Percentiles rank a stretch among this genome's conserved stretches.
phyloP scores from a whole-genome alignment of 2,329 filamentous ascomycete species.

The Mollisiaceae sp. region DNA sequence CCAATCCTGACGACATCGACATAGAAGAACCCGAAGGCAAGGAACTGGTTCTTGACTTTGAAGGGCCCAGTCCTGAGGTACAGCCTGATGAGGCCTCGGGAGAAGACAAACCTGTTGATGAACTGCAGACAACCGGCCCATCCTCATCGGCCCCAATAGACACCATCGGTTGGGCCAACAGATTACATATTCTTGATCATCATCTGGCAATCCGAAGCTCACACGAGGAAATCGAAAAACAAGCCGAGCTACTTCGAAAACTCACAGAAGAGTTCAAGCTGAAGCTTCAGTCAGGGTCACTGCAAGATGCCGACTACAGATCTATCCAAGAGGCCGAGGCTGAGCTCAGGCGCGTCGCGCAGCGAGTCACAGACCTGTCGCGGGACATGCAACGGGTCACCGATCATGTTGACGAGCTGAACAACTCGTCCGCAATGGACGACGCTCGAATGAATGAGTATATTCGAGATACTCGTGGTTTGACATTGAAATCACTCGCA shows the following conservation, averaged over 20 bases:
- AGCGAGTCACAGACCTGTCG: slow-evolving; percentile 20
- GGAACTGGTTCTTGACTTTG: slow-evolving; percentile 36
- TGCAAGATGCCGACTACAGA: slow-evolving; percentile 16
- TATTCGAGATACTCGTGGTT: slow-evolving; percentile 60
- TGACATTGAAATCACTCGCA: slow-evolving; percentile 59
- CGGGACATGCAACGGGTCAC: slow-evolving; percentile 22
- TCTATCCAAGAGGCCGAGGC: slow-evolving; percentile 14
- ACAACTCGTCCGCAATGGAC: background rate
- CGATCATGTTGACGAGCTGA: slow-evolving; percentile 20
- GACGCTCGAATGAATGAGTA: slow-evolving; percentile 51
- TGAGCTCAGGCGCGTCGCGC: slow-evolving; percentile 17
- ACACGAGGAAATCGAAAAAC: slow-evolving; percentile 19
- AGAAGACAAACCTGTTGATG: background rate
- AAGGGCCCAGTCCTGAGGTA: slow-evolving; percentile 23
- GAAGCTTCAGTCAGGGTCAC: slow-evolving; percentile 16
- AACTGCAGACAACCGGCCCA: background rate
- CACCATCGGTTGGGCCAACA: slow-evolving; percentile 13
- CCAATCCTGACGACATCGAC: slow-evolving; percentile 44
- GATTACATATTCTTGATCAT: slow-evolving; percentile 17
- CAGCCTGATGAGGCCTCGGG: background rate
- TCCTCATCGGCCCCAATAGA: background rate
- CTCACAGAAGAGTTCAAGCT: slow-evolving; percentile 32
- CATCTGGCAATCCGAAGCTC: slow-evolving; percentile 18
- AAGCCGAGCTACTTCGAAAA: slow-evolving; percentile 29
- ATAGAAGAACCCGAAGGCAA: slow-evolving; percentile 39